These are phyloP conservation scores for Lepidium africanum DNA, from an alignment of 345 rosid species.

Conservation along the genomic window DNA sequence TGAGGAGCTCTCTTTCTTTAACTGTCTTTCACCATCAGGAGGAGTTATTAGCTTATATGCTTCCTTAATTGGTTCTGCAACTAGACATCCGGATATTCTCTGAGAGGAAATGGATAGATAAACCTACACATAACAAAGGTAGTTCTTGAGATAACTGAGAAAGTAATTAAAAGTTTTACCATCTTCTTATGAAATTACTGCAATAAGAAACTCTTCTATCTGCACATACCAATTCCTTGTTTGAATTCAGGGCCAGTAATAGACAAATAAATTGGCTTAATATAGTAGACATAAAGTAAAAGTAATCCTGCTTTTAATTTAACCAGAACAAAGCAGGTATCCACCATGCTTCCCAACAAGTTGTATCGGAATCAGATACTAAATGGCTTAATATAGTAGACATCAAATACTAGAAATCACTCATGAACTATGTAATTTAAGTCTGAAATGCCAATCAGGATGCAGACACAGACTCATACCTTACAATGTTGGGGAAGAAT, in stretches of 20 bases:
- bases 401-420: neutral
- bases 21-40: constrained; percentile 20
- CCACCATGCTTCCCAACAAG: neutral
- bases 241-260: neutral
- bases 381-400: neutral
- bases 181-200: neutral
- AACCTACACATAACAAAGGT: constrained; percentile 39
- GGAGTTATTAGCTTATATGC: constrained; percentile 53
- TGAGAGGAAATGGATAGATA: constrained; percentile 55
- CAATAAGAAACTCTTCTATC: neutral
- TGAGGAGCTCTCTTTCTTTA: constrained; percentile 27
- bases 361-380: neutral
- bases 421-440: neutral
- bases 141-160: neutral
- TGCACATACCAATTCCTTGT: neutral
- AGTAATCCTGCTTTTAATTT: neutral
- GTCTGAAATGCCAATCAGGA: neutral
- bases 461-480: constrained; percentile 30
- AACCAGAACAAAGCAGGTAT: no score
- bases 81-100: constrained; percentile 63
- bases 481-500: constrained; percentile 61
- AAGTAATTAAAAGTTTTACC: neutral
- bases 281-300: neutral
- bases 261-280: neutral
- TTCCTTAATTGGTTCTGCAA: constrained; percentile 75